Evolutionary conservation across 208 protist species (phyloP).

Genomic region (Leishmania lainsoni): DNA sequence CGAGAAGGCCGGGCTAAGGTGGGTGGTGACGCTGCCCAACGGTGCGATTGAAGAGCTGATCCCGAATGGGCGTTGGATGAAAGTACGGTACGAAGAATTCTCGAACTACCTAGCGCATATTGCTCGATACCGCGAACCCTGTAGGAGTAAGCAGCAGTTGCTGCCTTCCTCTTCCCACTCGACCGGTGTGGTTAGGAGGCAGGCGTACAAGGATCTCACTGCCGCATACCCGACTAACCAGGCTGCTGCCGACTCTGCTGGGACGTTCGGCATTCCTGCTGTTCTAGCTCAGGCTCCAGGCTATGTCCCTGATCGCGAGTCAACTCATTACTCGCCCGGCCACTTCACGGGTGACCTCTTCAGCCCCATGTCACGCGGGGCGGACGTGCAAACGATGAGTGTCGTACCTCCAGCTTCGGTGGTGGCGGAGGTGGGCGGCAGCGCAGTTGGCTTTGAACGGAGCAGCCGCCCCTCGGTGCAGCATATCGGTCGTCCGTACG

Average conservation of each 20-base stretch:
- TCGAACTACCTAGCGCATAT: slow-evolving; percentile 52
- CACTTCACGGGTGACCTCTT: slow-evolving; percentile 55
- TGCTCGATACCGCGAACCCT: slow-evolving; percentile 45
- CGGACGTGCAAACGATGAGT: slow-evolving; percentile 30
- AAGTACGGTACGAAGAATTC: slow-evolving; percentile 57
- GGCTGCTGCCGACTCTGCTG: background rate
- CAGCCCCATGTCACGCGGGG: slow-evolving; percentile 44
- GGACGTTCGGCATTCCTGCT: background rate
- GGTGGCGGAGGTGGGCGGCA: background rate
- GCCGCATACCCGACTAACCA: background rate
- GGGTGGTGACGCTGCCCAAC: slow-evolving; percentile 58
- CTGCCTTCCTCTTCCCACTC: background rate
- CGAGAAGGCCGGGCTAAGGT: slow-evolving; percentile 58
- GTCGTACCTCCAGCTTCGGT: slow-evolving; percentile 36
- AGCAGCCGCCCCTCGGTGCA: slow-evolving; percentile 21
- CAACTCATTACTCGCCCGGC: slow-evolving; percentile 46
- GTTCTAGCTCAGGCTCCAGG: slow-evolving; percentile 37
- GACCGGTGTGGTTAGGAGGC: background rate
- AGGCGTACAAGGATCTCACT: background rate
- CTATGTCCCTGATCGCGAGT: slow-evolving; percentile 48
- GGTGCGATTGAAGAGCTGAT: slow-evolving; percentile 69
- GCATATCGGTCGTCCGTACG: slow-evolving; percentile 28
- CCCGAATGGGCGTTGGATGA: slow-evolving; percentile 49
- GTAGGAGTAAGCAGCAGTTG: slow-evolving; percentile 9
- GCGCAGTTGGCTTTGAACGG: background rate